Evolutionary conservation across 768 basidiomycete genomes (phyloP).

Genomic region (Glaciozyma antarctica): DNA sequence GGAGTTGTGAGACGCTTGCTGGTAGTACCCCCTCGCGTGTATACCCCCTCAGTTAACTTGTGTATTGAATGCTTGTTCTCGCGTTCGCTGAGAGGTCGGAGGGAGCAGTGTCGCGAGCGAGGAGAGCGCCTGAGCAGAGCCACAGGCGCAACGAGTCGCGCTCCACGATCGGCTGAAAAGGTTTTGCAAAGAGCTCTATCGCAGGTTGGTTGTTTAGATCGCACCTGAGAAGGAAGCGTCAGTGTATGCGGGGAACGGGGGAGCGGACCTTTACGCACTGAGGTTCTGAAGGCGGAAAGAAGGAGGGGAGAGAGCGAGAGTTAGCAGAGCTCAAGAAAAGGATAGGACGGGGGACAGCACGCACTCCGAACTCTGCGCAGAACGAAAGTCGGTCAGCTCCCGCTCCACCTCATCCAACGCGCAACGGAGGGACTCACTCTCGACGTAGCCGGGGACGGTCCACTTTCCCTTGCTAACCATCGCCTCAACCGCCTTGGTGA

Average conservation of each 20-base stretch:
- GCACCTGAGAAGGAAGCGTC: not conserved
- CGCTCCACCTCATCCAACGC: not conserved
- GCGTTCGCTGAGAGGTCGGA: too few relatives aligned
- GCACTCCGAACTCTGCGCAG: slow-evolving; percentile 12
- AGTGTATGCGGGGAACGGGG: not conserved
- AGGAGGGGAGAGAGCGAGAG: not conserved
- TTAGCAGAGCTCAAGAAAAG: not conserved
- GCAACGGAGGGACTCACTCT: slow-evolving; percentile 30
- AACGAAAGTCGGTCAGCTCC: slow-evolving; percentile 12
- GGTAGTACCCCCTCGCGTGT: too few relatives aligned
- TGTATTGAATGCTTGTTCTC: too few relatives aligned
- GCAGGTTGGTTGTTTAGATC: slow-evolving; percentile 1
- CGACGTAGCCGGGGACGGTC: slow-evolving; percentile 73
- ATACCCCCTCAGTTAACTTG: too few relatives aligned
- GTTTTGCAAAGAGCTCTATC: slow-evolving; percentile 2
- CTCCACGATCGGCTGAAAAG: too few relatives aligned
- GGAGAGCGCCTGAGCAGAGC: too few relatives aligned
- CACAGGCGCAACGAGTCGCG: too few relatives aligned
- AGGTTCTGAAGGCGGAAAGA: not conserved
- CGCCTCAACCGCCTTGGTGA: slow-evolving; percentile 78
- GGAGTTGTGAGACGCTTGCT: not conserved
- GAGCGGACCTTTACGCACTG: not conserved
- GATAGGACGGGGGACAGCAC: not conserved
- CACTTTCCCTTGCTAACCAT: slow-evolving; percentile 98
- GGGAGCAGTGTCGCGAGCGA: too few relatives aligned